Conservation (phyloP, 495 filamentous ascomycete species). For the Penicillium flavigenum region DNA sequence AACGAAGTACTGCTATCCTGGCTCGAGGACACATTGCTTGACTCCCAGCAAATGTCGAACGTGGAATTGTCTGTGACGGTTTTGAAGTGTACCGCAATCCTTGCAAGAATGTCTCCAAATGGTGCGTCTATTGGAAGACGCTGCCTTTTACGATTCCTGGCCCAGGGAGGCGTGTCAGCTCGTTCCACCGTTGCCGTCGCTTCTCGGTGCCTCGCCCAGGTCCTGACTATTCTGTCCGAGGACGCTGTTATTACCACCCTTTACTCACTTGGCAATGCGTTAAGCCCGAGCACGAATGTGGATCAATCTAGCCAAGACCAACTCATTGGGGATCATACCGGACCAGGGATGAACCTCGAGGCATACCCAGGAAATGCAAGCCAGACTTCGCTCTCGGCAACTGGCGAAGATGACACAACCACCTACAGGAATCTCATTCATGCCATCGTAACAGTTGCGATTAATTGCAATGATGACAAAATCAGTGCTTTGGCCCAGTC, state of each 20-base stretch:
- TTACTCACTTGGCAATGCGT: conserved; percentile 88
- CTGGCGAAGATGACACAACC: conserved; percentile 69
- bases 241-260: conserved; percentile 93
- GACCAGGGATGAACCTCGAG: conserved; percentile 28
- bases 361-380: conserved; percentile 67
- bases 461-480: conserved; percentile 77
- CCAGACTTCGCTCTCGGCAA: conserved; percentile 69
- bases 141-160: conserved; percentile 79
- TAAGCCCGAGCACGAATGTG: conserved; percentile 62
- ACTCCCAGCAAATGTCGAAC: conserved; percentile 78
- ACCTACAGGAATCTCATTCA: conserved; percentile 81
- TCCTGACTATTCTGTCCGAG: conserved; percentile 77
- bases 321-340: conserved; percentile 24
- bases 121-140: conserved; percentile 75
- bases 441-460: conserved; percentile 84
- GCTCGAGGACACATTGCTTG: conserved; percentile 75
- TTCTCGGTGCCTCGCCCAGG: conserved; percentile 74
- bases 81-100: conserved; percentile 76
- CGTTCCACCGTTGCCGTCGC: conserved; percentile 67
- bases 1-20: conserved; percentile 78
- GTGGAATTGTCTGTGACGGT: conserved; percentile 69
- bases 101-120: conserved; percentile 68
- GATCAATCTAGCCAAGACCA: conserved; percentile 38
- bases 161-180: conserved; percentile 67
- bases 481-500: conserved; percentile 93